Percentiles rank a stretch among this genome's conserved stretches.
These are phyloP conservation scores for Penicillium arizonense DNA, from an alignment of 495 filamentous ascomycete species.

Conservation along the genomic window DNA sequence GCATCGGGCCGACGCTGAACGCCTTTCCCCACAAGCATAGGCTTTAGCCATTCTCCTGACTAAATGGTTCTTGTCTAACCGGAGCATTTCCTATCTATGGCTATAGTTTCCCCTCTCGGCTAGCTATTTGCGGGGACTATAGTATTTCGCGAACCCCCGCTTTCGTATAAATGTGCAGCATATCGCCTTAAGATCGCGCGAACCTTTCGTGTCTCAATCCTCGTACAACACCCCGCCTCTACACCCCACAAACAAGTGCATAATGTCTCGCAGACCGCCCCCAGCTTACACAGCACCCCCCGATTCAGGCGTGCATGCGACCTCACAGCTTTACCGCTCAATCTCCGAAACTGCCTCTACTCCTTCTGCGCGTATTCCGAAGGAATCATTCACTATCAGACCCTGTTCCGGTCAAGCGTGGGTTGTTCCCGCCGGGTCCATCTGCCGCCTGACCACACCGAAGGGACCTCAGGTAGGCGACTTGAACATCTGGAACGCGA, in stretches of 20 bases:
- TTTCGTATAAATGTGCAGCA: too few relatives aligned
- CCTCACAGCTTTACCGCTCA: slow-evolving; percentile 36
- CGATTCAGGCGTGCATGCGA: slow-evolving; percentile 37
- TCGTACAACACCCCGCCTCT: too few relatives aligned
- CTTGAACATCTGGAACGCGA: slow-evolving; percentile 74
- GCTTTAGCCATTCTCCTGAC: too few relatives aligned
- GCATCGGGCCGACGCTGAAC: too few relatives aligned
- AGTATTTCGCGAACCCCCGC: too few relatives aligned
- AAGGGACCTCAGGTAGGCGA: slow-evolving; percentile 78
- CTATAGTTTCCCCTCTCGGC: too few relatives aligned
- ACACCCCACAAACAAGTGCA: not conserved
- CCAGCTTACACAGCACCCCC: slow-evolving; percentile 41
- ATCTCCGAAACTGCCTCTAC: slow-evolving; percentile 38
- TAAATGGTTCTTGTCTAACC: too few relatives aligned
- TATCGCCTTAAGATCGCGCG: too few relatives aligned
- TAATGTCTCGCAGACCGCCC: slow-evolving; percentile 39
- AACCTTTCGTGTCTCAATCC: too few relatives aligned
- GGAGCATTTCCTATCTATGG: too few relatives aligned
- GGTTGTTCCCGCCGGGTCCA: slow-evolving; percentile 57
- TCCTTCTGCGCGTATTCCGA: slow-evolving; percentile 28
- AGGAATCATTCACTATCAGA: slow-evolving; percentile 39
- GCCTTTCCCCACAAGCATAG: too few relatives aligned
- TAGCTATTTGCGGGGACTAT: too few relatives aligned
- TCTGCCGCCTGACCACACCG: slow-evolving; percentile 70
- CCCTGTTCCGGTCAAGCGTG: slow-evolving; percentile 62